These are phyloP conservation scores for Melanomma pulvis-pyrius DNA, from an alignment of 495 filamentous ascomycete genomes.

Conservation along the genomic window DNA sequence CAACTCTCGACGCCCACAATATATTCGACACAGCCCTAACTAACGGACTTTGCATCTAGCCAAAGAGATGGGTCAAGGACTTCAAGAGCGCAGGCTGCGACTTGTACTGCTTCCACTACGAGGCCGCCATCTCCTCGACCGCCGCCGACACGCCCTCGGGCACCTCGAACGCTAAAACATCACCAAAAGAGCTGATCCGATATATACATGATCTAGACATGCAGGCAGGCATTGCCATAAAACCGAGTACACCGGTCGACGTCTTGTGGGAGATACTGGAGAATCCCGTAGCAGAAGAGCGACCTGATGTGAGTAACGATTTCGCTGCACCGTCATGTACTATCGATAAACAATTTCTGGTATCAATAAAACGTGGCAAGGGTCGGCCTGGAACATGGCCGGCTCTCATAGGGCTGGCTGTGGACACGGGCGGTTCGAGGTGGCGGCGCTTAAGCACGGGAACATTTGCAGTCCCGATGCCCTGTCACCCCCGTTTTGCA, in stretches of 20 bases:
- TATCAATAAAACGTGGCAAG: constrained; percentile 23
- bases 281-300: constrained; percentile 66
- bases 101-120: constrained; percentile 99
- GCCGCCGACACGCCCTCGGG: constrained; percentile 78
- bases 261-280: constrained; percentile 91
- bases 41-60: constrained; percentile 54
- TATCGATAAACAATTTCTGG: constrained; percentile 16
- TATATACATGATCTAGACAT: constrained; percentile 88
- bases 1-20: constrained; percentile 25
- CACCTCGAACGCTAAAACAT: constrained; percentile 66
- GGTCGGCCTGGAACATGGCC: constrained; percentile 14
- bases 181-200: constrained; percentile 78
- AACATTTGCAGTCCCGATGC: constrained; percentile 9
- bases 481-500: constrained; percentile 16
- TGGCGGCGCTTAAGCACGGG: constrained; percentile 37
- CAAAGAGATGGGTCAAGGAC: constrained; percentile 95
- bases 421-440: constrained; percentile 30
- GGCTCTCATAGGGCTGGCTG: constrained; percentile 20
- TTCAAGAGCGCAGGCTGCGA: constrained; percentile 95
- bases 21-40: constrained; percentile 21
- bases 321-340: constrained; percentile 12
- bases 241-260: constrained; percentile 86
- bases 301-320: constrained; percentile 76
- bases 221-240: constrained; percentile 92
- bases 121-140: constrained; percentile 84